Evolutionary conservation across 768 basidiomycete genomes (phyloP).

Genomic region (Tricholomella constricta): DNA sequence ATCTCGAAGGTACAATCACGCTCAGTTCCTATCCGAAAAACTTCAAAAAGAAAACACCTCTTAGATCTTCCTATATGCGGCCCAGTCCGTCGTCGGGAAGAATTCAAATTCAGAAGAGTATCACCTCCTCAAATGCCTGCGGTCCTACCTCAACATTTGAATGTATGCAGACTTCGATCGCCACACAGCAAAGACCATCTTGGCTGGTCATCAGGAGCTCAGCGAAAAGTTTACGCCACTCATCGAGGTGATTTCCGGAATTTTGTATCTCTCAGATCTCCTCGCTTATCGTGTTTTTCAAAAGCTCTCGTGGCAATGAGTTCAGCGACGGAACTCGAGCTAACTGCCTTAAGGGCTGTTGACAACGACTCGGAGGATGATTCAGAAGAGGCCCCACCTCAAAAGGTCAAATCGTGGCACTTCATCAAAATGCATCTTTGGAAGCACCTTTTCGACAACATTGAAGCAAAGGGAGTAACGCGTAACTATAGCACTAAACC

Average conservation of each 20-base stretch:
- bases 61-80: constrained; percentile 4
- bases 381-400: constrained; percentile 19
- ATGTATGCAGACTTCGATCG: constrained; percentile 8
- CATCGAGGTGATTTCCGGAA: constrained; percentile 23
- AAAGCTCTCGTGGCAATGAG: constrained; percentile 13
- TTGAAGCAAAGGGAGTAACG: constrained; percentile 29
- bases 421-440: constrained; percentile 37
- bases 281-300: too few species aligned
- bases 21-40: not conserved
- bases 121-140: constrained; percentile 1
- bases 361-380: constrained; percentile 1
- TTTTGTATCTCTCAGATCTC: constrained; percentile 1
- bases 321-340: too few species aligned
- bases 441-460: constrained; percentile 31
- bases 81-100: not conserved
- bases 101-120: not conserved
- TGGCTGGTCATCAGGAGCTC: constrained; percentile 19
- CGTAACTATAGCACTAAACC: constrained; percentile 32
- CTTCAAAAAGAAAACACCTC: too few species aligned
- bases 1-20: constrained; percentile 12
- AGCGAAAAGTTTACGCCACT: constrained; percentile 13
- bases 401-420: constrained; percentile 33
- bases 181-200: constrained; percentile 6
- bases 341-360: too few species aligned
- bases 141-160: constrained; percentile 2